Base-by-base conservation (phyloP, 768 basidiomycete species). In the Tulasnella sp. region DNA sequence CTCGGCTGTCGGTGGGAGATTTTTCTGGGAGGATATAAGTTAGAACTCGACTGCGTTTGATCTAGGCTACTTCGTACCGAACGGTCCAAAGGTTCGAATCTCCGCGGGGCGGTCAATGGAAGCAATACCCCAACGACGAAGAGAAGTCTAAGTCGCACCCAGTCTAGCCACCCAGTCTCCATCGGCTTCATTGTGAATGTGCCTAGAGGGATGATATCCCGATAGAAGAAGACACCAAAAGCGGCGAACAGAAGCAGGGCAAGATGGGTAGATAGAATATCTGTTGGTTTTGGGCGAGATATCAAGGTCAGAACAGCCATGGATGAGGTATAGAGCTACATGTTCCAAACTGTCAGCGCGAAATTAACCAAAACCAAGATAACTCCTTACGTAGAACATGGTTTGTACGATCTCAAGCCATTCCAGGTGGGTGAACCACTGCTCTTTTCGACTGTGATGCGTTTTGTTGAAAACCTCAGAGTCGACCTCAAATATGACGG, bases 61-160 rank as follows among this genome's bases (percentile, higher is more conserved):
- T n/a, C n/a, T n/a, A 7, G 34, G 7, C 34, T 15, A 3, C 8
- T 1, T 63, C 67, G 10, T 24, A 78, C 80, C 68, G 75, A 72
- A 1, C 79, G 76, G 64, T 86, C 77, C 24, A 79, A 71, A 4
- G 84, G 83, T 1, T 76, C 68, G 67, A 86, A 85, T 49, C 73
- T 73, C 15, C 80, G 72, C 3, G 85, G 84, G 44, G 77, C 71
- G 45, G 79, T 60, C 15, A 84, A 68, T 27, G 85, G 85, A 27
- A 85, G 69, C 9, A 78, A 55, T 1, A 79, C 68, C 4, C 73
- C 75, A 8, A 72, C 77, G 4, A 78, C 29, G 4, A 73, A 63
- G 15, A 85, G 72, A 10, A 80, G 51, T n/a, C 62, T 65, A 3
- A 82, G 58, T 66, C 82, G 78, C 2, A 70, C 68, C 83, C 84